phyloP scores from a whole-genome alignment of 768 basidiomycete genomes.

The Pleurotus djamor region DNA sequence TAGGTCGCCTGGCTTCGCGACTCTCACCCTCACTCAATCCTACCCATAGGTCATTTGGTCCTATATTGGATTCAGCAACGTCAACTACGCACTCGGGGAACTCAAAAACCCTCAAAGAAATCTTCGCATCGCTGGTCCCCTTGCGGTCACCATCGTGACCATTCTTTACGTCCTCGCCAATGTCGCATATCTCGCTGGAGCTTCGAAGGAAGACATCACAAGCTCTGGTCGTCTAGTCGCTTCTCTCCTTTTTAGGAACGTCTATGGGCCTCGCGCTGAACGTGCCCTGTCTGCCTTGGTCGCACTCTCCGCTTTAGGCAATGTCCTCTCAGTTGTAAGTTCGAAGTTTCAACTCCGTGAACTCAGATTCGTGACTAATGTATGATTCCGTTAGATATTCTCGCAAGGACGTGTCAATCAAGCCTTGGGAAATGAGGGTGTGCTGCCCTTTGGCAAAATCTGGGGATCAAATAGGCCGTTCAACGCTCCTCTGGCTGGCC shows the following conservation, averaged over 20 bases:
- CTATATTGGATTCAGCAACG: slow-evolving; percentile 63
- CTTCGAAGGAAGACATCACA: slow-evolving; percentile 62
- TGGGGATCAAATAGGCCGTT: slow-evolving; percentile 64
- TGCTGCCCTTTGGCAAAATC: slow-evolving; percentile 58
- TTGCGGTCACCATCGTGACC: slow-evolving; percentile 53
- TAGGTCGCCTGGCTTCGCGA: slow-evolving; percentile 11
- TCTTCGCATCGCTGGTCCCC: slow-evolving; percentile 60
- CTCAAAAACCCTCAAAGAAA: slow-evolving; percentile 61
- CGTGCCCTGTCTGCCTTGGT: slow-evolving; percentile 35
- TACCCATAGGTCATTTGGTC: slow-evolving; percentile 41
- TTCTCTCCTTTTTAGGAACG: slow-evolving; percentile 63
- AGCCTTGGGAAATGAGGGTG: slow-evolving; percentile 60
- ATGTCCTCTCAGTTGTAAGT: slow-evolving; percentile 47
- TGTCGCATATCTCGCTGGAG: slow-evolving; percentile 67
- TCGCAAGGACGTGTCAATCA: slow-evolving; percentile 49
- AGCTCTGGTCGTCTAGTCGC: slow-evolving; percentile 60
- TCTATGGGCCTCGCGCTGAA: slow-evolving; percentile 56
- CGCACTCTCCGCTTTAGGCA: slow-evolving; percentile 57
- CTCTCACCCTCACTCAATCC: background rate
- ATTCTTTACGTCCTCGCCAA: slow-evolving; percentile 61
- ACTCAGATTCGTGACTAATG: slow-evolving; percentile 14
- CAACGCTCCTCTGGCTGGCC: slow-evolving; percentile 54
- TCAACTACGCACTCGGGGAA: slow-evolving; percentile 67
- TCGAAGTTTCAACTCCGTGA: background rate
- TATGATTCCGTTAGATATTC: slow-evolving; percentile 16